Evolutionary conservation across 768 basidiomycete species (phyloP).

Genomic region (Suillus subluteus): DNA sequence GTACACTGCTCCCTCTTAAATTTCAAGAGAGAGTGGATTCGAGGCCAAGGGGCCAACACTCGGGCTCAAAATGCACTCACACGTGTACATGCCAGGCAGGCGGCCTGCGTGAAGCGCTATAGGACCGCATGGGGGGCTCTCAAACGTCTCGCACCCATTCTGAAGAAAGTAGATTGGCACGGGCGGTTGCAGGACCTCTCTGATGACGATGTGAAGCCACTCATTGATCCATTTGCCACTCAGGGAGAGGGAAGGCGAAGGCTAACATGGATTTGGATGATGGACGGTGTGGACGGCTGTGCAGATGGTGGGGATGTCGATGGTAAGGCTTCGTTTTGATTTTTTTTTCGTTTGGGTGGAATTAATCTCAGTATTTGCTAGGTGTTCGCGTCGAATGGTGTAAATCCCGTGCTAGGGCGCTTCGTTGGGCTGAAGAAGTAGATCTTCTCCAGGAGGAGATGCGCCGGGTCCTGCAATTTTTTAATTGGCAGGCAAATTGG

Average conservation of each 20-base stretch:
- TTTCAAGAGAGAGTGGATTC: neutral
- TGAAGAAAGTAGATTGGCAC: neutral
- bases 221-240: no score
- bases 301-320: neutral
- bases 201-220: neutral
- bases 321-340: neutral
- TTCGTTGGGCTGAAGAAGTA: neutral
- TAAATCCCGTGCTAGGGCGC: neutral
- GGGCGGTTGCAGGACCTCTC: no score
- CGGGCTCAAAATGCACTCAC: neutral
- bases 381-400: neutral
- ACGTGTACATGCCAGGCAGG: neutral
- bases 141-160: neutral
- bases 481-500: neutral
- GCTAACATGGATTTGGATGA: neutral
- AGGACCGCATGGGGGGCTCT: neutral
- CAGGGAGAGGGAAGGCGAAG: neutral
- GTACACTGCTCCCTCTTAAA: neutral
- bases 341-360: neutral
- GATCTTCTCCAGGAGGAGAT: constrained; percentile 7
- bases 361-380: neutral
- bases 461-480: neutral
- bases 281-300: neutral
- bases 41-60: neutral
- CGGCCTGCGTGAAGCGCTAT: neutral